phyloP scores from a whole-genome alignment of 345 rosid species.

The Aegle marmelos region DNA sequence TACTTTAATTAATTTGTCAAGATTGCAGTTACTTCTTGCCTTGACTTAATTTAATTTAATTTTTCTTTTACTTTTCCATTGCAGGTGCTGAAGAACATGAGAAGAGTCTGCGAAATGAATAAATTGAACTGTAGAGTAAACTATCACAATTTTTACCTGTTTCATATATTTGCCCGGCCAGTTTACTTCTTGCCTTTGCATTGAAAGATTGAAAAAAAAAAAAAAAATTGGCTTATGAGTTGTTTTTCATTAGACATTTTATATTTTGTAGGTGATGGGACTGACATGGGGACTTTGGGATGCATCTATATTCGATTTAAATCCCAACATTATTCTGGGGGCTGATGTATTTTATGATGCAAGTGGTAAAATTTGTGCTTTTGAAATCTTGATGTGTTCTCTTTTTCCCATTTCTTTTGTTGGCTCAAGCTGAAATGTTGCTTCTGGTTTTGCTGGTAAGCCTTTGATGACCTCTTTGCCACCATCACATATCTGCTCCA shows the following conservation, averaged over 20 bases:
- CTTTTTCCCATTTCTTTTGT: background rate
- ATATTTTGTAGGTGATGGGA: slow-evolving; percentile 50
- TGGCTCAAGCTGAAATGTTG: slow-evolving; percentile 12
- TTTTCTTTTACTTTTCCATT: slow-evolving; percentile 12
- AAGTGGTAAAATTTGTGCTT: slow-evolving; percentile 43
- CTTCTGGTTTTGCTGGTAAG: slow-evolving; percentile 32
- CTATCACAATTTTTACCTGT: background rate
- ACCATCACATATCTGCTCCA: slow-evolving; percentile 73
- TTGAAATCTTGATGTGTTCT: background rate
- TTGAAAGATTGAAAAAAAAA: background rate
- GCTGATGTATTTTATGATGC: slow-evolving; percentile 89
- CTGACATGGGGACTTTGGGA: slow-evolving; percentile 92
- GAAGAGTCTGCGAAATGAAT: slow-evolving; percentile 23
- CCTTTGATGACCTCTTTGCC: slow-evolving; percentile 86
- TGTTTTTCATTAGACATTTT: slow-evolving; percentile 8
- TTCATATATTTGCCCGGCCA: background rate
- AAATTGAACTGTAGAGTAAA: slow-evolving; percentile 72
- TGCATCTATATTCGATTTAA: slow-evolving; percentile 49
- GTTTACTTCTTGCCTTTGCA: background rate
- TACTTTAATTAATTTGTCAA: background rate
- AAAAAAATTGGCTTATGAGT: background rate
- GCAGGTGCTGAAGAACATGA: slow-evolving; percentile 87
- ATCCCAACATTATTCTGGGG: slow-evolving; percentile 68
- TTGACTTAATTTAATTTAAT: background rate
- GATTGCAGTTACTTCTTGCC: background rate